Evolutionary conservation across 1,284 basidiomycete species (phyloP).

Genomic region (Rhodotorula sp.): DNA sequence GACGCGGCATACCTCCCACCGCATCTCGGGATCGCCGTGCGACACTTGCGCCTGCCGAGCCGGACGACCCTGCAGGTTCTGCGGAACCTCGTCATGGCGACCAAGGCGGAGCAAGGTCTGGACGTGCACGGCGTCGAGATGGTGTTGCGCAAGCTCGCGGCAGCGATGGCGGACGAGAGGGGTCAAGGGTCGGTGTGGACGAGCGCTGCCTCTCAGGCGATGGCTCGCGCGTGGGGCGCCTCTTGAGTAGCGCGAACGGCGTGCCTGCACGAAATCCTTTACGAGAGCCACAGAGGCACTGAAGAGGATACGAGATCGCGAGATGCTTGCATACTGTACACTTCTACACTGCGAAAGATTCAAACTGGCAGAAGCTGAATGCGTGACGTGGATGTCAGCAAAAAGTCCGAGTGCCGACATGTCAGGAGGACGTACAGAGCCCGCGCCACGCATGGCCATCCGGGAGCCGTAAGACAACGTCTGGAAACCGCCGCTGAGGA

Average conservation of each 20-base stretch:
- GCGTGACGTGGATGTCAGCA: background rate
- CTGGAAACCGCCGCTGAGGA: conserved; percentile 33
- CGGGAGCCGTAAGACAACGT: conserved; percentile 35
- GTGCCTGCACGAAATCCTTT: too few relatives aligned
- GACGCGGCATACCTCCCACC: background rate
- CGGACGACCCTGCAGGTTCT: conserved; percentile 7
- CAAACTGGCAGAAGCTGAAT: background rate
- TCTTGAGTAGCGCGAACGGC: too few relatives aligned
- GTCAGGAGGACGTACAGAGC: conserved; percentile 18
- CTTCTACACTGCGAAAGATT: background rate
- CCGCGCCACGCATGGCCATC: conserved; percentile 36
- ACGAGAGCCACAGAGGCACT: background rate
- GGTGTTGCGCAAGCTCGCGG: background rate
- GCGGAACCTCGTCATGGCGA: background rate
- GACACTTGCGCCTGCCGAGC: conserved; percentile 12
- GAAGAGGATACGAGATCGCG: background rate
- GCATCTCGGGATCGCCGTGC: conserved; percentile 6
- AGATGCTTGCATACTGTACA: background rate
- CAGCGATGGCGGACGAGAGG: background rate
- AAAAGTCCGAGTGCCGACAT: background rate
- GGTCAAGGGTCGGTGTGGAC: background rate
- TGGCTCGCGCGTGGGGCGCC: background rate
- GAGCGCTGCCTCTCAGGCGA: background rate
- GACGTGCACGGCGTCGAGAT: background rate
- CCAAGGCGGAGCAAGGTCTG: background rate